Conservation (phyloP, 805 yeast genomes). For the Kazachstania viticola region DNA sequence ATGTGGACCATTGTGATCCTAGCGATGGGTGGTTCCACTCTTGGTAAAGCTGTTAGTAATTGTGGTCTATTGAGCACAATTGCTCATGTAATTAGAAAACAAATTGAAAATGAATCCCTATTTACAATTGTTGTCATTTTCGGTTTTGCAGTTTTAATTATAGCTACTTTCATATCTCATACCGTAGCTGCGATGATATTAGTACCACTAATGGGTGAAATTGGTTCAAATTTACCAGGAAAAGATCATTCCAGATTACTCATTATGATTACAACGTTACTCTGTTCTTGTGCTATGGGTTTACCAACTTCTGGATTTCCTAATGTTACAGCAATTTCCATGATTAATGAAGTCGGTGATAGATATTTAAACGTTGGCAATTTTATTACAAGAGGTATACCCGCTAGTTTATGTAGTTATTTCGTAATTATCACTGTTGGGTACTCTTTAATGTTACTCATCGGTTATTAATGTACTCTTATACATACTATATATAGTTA, state of each 20-base stretch:
- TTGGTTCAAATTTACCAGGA: constrained; percentile 60
- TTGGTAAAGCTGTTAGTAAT: constrained; percentile 89
- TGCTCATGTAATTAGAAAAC: constrained; percentile 54
- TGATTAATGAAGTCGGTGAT: constrained; percentile 85
- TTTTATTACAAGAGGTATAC: constrained; percentile 85
- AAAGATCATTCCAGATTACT: constrained; percentile 79
- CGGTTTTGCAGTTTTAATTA: constrained; percentile 66
- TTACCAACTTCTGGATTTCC: constrained; percentile 97
- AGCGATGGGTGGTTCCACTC: constrained; percentile 96
- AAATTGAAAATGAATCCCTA: constrained; percentile 56
- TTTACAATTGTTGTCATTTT: constrained; percentile 68
- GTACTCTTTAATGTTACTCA: constrained; percentile 51
- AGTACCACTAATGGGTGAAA: constrained; percentile 80
- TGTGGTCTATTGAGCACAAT: constrained; percentile 77
- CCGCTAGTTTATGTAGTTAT: constrained; percentile 70
- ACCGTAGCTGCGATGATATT: constrained; percentile 94
- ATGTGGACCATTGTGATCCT: constrained; percentile 92
- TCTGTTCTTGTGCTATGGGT: constrained; percentile 96
- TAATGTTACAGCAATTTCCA: constrained; percentile 91
- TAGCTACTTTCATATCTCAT: constrained; percentile 93
- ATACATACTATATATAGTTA: not conserved
- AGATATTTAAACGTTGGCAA: constrained; percentile 80
- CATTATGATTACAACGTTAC: constrained; percentile 48
- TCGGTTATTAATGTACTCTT: constrained; percentile 31
- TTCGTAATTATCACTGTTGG: constrained; percentile 68